phyloP scores from a whole-genome alignment of 2,329 filamentous ascomycete species.

The Cladosporium phlei region DNA sequence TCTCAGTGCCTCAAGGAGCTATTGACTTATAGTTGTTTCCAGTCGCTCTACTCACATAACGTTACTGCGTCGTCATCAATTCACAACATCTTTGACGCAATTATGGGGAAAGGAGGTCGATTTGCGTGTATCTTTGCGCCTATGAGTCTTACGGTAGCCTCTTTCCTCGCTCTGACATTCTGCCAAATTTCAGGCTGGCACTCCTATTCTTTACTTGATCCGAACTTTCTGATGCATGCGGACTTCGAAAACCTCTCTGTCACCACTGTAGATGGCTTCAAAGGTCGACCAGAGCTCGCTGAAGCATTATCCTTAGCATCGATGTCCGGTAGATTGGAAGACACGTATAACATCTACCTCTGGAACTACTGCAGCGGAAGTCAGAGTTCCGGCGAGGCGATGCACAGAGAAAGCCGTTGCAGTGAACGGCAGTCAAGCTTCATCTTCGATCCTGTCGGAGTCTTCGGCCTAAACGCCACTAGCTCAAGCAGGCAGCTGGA shows the following conservation, averaged over 20 bases:
- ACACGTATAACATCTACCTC: conserved; percentile 75
- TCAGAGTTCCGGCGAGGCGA: conserved; percentile 40
- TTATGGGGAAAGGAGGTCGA: conserved; percentile 69
- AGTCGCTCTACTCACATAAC: no score
- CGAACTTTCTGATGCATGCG: conserved; percentile 53
- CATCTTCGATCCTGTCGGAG: conserved; percentile 67
- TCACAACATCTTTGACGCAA: conserved; percentile 20
- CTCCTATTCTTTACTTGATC: conserved; percentile 41
- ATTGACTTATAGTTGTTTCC: no score
- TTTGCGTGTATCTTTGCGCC: conserved; percentile 83
- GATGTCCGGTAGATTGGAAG: conserved; percentile 50
- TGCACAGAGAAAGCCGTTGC: no score
- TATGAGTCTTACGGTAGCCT: conserved; percentile 74
- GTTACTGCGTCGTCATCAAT: no score
- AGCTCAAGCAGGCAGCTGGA: conserved; percentile 22
- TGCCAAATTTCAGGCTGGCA: conserved; percentile 55
- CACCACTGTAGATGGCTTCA: conserved; percentile 20
- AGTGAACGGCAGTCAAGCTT: conserved; percentile 68
- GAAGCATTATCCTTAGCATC: conserved; percentile 36
- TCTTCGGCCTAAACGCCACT: conserved; percentile 57
- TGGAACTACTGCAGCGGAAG: conserved; percentile 78
- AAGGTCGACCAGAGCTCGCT: conserved; percentile 30
- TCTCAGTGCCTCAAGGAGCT: no score
- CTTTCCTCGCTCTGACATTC: conserved; percentile 63
- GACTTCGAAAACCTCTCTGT: conserved; percentile 34